Conservation (phyloP, 208 protist genomes). For the Porcisia deanei region DNA sequence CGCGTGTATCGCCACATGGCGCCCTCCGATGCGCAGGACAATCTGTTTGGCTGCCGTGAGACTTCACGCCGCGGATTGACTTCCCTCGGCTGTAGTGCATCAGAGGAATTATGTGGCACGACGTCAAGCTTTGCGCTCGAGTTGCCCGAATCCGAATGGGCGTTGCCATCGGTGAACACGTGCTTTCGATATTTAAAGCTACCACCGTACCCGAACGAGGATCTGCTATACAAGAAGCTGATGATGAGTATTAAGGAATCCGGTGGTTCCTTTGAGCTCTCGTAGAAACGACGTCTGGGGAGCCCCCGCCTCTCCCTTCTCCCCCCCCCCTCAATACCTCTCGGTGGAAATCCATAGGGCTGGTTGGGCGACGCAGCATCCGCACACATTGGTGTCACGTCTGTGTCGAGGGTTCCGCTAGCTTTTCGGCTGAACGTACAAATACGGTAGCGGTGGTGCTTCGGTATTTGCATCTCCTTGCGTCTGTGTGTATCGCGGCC, state of each 20-base stretch:
- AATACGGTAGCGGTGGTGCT: not conserved
- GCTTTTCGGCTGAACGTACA: not conserved
- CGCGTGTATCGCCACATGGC: slow-evolving; percentile 14
- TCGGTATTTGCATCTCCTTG: not conserved
- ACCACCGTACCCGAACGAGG: slow-evolving; percentile 83
- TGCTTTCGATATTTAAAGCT: slow-evolving; percentile 93
- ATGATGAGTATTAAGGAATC: slow-evolving; percentile 75
- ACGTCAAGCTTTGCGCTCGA: not conserved
- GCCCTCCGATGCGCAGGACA: slow-evolving; percentile 22
- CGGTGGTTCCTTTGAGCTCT: slow-evolving; percentile 87
- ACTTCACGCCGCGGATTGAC: slow-evolving; percentile 5
- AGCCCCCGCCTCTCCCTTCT: not conserved
- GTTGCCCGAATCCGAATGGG: slow-evolving; percentile 61
- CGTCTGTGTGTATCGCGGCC: not conserved
- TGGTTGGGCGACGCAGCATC: not conserved
- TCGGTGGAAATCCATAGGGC: not conserved
- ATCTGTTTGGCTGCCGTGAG: slow-evolving; percentile 9
- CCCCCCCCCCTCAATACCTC: too few species aligned
- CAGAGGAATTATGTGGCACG: slow-evolving; percentile 11
- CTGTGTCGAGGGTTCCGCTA: not conserved
- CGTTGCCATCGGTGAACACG: slow-evolving; percentile 90
- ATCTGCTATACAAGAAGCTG: slow-evolving; percentile 86
- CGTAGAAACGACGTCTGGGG: slow-evolving; percentile 27
- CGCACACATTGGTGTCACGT: not conserved
- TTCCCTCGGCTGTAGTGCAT: slow-evolving; percentile 6